These are phyloP conservation scores for Lanmaoa rubissima DNA, from an alignment of 768 basidiomycete genomes.

Conservation along the genomic window DNA sequence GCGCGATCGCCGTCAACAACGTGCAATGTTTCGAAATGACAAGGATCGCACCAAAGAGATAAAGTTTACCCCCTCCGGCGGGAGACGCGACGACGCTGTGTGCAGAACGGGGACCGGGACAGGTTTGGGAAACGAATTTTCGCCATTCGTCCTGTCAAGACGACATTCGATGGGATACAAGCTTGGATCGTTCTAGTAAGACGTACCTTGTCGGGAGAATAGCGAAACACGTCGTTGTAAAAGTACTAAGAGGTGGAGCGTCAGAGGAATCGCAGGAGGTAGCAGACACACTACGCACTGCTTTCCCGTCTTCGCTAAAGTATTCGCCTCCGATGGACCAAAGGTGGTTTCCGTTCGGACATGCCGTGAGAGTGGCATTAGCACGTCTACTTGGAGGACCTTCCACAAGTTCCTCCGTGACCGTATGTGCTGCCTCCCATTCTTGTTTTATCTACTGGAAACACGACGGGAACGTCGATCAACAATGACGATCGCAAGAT, in stretches of 20 bases:
- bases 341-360: conserved; percentile 76
- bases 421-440: conserved; percentile 79
- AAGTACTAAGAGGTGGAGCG: conserved; percentile 53
- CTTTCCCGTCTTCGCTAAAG: conserved; percentile 82
- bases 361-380: conserved; percentile 78
- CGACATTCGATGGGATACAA: background rate
- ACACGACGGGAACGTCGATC: conserved; percentile 1
- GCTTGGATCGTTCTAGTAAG: background rate
- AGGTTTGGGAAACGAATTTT: conserved; percentile 77
- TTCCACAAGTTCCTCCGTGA: conserved; percentile 82
- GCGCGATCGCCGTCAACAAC: background rate
- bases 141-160: conserved; percentile 77
- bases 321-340: conserved; percentile 88
- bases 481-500: background rate
- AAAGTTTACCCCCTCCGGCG: conserved; percentile 81
- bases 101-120: conserved; percentile 85
- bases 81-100: conserved; percentile 78
- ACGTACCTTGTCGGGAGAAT: conserved; percentile 74
- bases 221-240: conserved; percentile 86
- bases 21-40: background rate
- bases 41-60: conserved; percentile 61
- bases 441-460: conserved; percentile 71
- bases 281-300: conserved; percentile 43
- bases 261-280: background rate
- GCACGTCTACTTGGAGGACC: conserved; percentile 82